Evolutionary conservation across 176 grass and related monocot genomes (phyloP).

Genomic region (Thalia dealbata): DNA sequence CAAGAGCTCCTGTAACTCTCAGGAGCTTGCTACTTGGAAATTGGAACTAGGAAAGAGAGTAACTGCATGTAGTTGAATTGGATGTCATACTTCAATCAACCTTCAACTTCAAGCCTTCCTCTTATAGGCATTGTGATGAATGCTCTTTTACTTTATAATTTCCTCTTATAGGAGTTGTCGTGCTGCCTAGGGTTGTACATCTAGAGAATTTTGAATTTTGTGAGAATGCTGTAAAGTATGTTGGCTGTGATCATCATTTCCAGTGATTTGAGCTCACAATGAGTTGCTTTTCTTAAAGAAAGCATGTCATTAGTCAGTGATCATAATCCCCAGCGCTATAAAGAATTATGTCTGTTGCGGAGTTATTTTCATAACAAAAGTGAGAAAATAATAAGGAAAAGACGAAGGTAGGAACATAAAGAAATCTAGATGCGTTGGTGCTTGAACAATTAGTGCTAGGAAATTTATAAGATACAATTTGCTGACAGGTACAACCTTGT

Average conservation of each 20-base stretch:
- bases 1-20: too few species aligned
- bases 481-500: background rate
- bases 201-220: background rate
- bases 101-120: background rate
- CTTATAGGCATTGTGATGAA: background rate
- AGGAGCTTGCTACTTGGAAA: background rate
- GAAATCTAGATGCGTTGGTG: slow-evolving; percentile 2
- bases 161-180: background rate
- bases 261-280: background rate
- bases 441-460: background rate
- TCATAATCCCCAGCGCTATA: background rate
- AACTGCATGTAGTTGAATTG: too few species aligned
- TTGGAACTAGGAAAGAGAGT: too few species aligned
- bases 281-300: background rate
- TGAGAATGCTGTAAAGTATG: background rate
- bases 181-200: background rate
- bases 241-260: background rate
- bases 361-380: background rate
- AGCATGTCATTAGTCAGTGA: background rate
- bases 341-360: background rate
- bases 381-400: background rate
- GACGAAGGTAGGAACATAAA: background rate
- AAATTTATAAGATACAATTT: background rate
- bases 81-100: background rate
- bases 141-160: too few species aligned